Base-by-base conservation (phyloP, 805 yeast species). In the Yamadazyma kitorensis region DNA sequence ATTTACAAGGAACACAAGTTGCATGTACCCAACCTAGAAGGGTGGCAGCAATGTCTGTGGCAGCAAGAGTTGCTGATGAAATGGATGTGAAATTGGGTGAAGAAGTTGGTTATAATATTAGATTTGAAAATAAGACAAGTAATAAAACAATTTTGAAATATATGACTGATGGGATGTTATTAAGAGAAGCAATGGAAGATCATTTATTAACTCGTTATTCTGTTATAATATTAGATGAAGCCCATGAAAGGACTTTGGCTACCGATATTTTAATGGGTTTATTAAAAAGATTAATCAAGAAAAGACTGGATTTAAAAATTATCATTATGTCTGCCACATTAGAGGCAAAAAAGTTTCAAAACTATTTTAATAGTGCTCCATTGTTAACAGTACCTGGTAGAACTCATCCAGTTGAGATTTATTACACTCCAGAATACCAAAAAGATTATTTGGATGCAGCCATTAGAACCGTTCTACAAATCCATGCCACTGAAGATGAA, bases 31-130 rank as follows among this genome's bases (percentile, higher is more conserved):
- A 79, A 61, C 98, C 98, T 12, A 80, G 98, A 68, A 80, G 98
- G 64, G 98, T 91, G 47, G 98, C 98, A 13, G 98, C 98, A 12
- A 91, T 89, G 97, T 85, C 95, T 36, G 98, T 89, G 39, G 98
- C 98, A 14, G 82, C 85, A 45, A 84, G 98, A 70, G 98, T 91
- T 34, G 96, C 98, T 3, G 95, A 87, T 54, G 98, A 91, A 62
- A 79, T 89, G 93, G 98, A 89, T 59, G 98, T 91, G 5, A 71
- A 75, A 40, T 65, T 91, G 33, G 98, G 98, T 22, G 83, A 82
- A 46, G 95, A 91, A 61, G 98, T 91, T 40, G 98, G 98, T 66
- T 91, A 91, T 64, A 78, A 83, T 46, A 85, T 91, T 49, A 82
- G 98, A 68, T 91, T 91, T 55, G 98, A 93, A 49, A 89, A 91